Percentiles rank a stretch among this genome's conserved stretches.
phyloP scores from a whole-genome alignment of 495 filamentous ascomycete genomes.

The Aspergillus carlsbadensis region DNA sequence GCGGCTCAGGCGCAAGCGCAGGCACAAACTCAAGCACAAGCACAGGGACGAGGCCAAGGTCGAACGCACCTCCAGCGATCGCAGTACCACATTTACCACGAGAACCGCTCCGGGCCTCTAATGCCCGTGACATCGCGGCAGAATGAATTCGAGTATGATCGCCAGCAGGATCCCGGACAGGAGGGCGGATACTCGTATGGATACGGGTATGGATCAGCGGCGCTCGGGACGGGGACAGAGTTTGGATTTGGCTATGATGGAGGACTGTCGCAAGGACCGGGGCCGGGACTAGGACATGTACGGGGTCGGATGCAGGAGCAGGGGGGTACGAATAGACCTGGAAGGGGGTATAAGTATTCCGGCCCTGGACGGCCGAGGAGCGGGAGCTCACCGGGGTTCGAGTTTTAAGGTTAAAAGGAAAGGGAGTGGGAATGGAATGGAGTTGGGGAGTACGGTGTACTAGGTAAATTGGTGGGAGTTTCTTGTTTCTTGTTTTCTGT shows the following conservation, averaged over 20 bases:
- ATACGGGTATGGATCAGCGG: too few relatives aligned
- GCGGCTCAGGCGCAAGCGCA: background rate
- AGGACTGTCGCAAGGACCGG: too few relatives aligned
- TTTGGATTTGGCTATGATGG: too few relatives aligned
- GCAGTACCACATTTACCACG: slow-evolving; percentile 28
- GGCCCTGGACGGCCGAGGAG: background rate
- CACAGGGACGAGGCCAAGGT: too few relatives aligned
- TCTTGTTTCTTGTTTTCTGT: background rate
- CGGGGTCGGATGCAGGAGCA: background rate
- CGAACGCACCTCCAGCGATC: slow-evolving; percentile 8
- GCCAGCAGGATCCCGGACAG: background rate
- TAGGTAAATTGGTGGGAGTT: background rate
- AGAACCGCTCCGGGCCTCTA: slow-evolving; percentile 35
- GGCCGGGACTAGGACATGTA: background rate
- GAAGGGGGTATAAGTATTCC: too few relatives aligned
- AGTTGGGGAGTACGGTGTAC: background rate
- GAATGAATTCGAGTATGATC: background rate
- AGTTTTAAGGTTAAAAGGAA: background rate
- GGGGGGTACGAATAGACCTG: too few relatives aligned
- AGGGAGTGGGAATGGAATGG: background rate
- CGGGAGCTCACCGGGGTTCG: background rate
- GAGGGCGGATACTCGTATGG: too few relatives aligned
- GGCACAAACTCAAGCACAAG: too few relatives aligned
- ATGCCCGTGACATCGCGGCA: slow-evolving; percentile 1
- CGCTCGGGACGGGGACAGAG: too few relatives aligned